Percentiles rank a stretch among this genome's conserved stretches.
Evolutionary conservation across 192 early-diverging fungal genomes (phyloP).

Genomic region (Spinellus fusiger): DNA sequence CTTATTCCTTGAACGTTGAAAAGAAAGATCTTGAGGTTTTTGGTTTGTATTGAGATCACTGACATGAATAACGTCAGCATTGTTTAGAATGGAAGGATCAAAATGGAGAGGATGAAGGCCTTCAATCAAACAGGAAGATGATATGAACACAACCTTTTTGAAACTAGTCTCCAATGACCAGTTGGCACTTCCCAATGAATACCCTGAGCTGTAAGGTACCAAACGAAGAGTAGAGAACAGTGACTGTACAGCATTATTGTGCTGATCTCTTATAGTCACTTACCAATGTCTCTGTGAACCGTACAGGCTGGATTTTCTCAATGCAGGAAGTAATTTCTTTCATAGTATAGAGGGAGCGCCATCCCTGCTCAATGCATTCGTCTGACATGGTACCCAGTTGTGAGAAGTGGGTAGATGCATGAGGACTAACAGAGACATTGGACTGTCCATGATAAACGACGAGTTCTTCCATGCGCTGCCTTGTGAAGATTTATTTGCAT

Average conservation of each 20-base stretch:
- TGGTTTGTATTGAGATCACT: slow-evolving; percentile 34
- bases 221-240: slow-evolving; percentile 23
- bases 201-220: slow-evolving; percentile 66
- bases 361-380: slow-evolving; percentile 10
- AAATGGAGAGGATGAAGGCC: slow-evolving; percentile 46
- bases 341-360: slow-evolving; percentile 47
- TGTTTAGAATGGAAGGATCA: slow-evolving; percentile 35
- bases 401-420: slow-evolving; percentile 3
- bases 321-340: slow-evolving; percentile 54
- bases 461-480: slow-evolving; percentile 59
- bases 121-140: slow-evolving; percentile 36
- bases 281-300: slow-evolving; percentile 51
- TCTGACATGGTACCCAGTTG: background rate
- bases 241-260: background rate
- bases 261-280: background rate
- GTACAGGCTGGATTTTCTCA: slow-evolving; percentile 52
- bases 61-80: slow-evolving; percentile 36
- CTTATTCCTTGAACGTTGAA: slow-evolving; percentile 30
- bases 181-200: slow-evolving; percentile 67
- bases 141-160: slow-evolving; percentile 45
- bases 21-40: slow-evolving; percentile 13
- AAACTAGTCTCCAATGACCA: slow-evolving; percentile 64
- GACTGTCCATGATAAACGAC: slow-evolving; percentile 42
- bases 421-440: background rate
- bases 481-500: slow-evolving; percentile 7